Conservation (phyloP, 1,284 basidiomycete genomes). For the Trametes pubescens region DNA sequence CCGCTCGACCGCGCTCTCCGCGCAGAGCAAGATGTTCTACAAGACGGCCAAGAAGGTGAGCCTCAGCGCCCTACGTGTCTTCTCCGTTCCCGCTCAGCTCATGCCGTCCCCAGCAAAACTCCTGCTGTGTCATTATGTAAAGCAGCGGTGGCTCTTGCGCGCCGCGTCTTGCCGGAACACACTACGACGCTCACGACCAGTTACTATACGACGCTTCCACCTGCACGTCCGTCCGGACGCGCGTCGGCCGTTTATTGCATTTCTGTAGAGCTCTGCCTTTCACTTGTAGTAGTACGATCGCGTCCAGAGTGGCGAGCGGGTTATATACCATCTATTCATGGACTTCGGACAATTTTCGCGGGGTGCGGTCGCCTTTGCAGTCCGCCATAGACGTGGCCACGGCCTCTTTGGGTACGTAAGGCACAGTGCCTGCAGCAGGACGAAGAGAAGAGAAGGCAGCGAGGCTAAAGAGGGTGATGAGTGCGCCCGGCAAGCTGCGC, state of each 20-base stretch:
- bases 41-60: conserved; percentile 81
- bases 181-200: conserved; percentile 13
- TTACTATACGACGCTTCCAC: conserved; percentile 9
- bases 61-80: background rate
- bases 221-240: background rate
- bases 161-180: background rate
- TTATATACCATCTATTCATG: conserved; percentile 13
- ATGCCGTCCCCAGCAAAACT: conserved; percentile 63
- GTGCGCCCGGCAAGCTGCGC: background rate
- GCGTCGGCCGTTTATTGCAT: background rate
- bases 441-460: background rate
- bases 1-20: conserved; percentile 89
- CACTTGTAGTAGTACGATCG: conserved; percentile 11
- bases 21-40: conserved; percentile 93
- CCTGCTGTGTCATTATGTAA: conserved; percentile 63
- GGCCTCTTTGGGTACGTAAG: too few relatives aligned
- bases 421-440: too few relatives aligned
- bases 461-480: background rate
- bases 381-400: background rate
- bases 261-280: conserved; percentile 4
- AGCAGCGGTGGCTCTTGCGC: background rate
- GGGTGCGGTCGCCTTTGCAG: background rate
- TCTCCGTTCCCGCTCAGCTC: background rate
- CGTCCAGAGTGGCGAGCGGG: conserved; percentile 1
- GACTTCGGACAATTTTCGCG: background rate